Evolutionary conservation across 352 stramenopile genomes (phyloP).

Genomic region (Globisporangium yorkense): DNA sequence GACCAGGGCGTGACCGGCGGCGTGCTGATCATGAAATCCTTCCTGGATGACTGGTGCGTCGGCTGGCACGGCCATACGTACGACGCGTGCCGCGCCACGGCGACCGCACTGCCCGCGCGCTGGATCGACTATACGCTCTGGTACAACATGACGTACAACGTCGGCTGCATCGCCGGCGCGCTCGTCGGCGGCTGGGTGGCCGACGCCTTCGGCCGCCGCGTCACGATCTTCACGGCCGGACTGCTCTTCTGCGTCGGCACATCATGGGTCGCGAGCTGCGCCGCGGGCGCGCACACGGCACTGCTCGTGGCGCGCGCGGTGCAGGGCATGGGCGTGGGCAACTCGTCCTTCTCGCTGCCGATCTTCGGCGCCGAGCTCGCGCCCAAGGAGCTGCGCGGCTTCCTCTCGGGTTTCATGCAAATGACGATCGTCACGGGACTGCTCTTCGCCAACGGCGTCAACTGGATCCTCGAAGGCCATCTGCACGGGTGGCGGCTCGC

Average conservation of each 20-base stretch:
- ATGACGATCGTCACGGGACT: slow-evolving; percentile 27
- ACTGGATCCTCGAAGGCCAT: slow-evolving; percentile 4
- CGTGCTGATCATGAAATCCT: slow-evolving; percentile 20
- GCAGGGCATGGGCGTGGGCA: slow-evolving; percentile 20
- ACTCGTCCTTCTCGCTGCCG: slow-evolving; percentile 23
- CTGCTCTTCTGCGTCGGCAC: slow-evolving; percentile 20
- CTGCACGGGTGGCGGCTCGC: slow-evolving; percentile 13
- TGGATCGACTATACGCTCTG: slow-evolving; percentile 27
- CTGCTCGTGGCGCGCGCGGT: slow-evolving; percentile 14
- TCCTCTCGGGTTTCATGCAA: slow-evolving; percentile 33
- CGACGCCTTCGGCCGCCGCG: slow-evolving; percentile 16
- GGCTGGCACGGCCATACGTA: slow-evolving; percentile 15
- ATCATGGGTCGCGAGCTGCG: slow-evolving; percentile 7
- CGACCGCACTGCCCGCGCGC: slow-evolving; percentile 9
- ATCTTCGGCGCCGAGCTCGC: slow-evolving; percentile 27
- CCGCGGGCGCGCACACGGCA: neutral
- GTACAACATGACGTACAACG: slow-evolving; percentile 43
- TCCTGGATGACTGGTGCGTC: slow-evolving; percentile 19
- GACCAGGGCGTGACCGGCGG: slow-evolving; percentile 7
- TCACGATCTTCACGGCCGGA: slow-evolving; percentile 16
- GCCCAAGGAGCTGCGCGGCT: slow-evolving; percentile 28
- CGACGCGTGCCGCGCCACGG: neutral
- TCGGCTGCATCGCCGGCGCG: slow-evolving; percentile 6
- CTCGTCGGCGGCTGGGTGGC: slow-evolving; percentile 10
- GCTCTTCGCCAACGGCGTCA: slow-evolving; percentile 22